Percentiles rank a stretch among this genome's conserved stretches.
These are phyloP conservation scores for Leptographium galeiforme DNA, from an alignment of 2,329 filamentous ascomycete genomes.

Conservation along the genomic window DNA sequence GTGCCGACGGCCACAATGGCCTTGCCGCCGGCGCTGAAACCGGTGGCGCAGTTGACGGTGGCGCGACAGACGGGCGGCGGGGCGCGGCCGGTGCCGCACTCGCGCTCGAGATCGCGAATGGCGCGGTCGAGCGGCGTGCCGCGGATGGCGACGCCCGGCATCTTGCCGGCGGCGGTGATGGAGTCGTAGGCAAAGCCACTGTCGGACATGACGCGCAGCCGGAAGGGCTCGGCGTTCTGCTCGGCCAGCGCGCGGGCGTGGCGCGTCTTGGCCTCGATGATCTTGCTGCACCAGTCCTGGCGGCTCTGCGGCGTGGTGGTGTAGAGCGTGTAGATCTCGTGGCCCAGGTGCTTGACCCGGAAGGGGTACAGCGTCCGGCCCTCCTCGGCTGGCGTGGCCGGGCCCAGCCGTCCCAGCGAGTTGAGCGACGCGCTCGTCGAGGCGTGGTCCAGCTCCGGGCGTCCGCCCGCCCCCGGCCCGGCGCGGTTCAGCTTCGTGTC, in stretches of 20 bases:
- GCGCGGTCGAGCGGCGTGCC: constrained; percentile 87
- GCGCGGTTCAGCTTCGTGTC: constrained; percentile 46
- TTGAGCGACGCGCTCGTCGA: constrained; percentile 53
- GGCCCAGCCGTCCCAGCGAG: constrained; percentile 33
- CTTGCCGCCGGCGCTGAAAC: constrained; percentile 73
- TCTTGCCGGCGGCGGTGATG: constrained; percentile 44
- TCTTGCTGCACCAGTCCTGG: constrained; percentile 83
- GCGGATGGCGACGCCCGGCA: constrained; percentile 59
- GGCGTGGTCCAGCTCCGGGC: constrained; percentile 51
- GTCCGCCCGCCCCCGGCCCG: constrained; percentile 33
- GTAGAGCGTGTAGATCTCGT: constrained; percentile 85
- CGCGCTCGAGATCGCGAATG: constrained; percentile 73
- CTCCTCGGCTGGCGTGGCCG: constrained; percentile 49
- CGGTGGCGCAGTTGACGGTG: constrained; percentile 82
- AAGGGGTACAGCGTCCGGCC: constrained; percentile 87
- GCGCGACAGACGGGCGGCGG: constrained; percentile 72
- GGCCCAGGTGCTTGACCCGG: constrained; percentile 86
- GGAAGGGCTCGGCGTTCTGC: constrained; percentile 93
- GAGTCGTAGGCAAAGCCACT: constrained; percentile 75
- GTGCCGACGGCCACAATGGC: constrained; percentile 89
- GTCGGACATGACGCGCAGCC: constrained; percentile 81
- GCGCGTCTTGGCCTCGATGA: constrained; percentile 86
- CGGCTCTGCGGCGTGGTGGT: constrained; percentile 63
- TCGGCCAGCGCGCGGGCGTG: constrained; percentile 79
- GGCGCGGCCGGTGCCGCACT: constrained; percentile 56